Evolutionary conservation across 306 rosid genomes (phyloP).

Genomic region (Prunus campanulata): DNA sequence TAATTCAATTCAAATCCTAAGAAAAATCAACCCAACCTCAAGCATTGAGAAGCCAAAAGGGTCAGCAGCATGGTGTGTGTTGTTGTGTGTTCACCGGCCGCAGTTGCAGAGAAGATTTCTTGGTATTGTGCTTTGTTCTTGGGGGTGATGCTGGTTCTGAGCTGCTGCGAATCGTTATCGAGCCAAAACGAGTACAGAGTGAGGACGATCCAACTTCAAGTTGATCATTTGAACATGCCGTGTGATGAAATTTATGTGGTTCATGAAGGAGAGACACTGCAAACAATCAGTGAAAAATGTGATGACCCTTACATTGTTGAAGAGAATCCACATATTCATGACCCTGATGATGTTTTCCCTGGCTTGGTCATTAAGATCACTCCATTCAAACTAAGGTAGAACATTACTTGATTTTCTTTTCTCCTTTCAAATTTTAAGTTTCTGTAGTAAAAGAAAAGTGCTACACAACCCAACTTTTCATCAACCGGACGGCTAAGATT

Average conservation of each 20-base stretch:
- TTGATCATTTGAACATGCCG: constrained; percentile 17
- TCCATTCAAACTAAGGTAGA: constrained; percentile 36
- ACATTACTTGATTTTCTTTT: background rate
- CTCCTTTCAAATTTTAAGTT: background rate
- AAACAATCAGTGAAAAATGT: constrained; percentile 72
- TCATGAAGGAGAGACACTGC: constrained; percentile 77
- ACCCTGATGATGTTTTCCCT: constrained; percentile 79
- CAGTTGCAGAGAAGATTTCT: constrained; percentile 29
- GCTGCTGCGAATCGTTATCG: constrained; percentile 38
- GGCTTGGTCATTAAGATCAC: constrained; percentile 77
- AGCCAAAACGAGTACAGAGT: constrained; percentile 24
- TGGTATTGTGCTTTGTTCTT: constrained; percentile 37
- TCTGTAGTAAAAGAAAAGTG: background rate
- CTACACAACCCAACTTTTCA: too few relatives aligned
- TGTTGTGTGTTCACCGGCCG: constrained; percentile 11
- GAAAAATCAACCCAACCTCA: background rate
- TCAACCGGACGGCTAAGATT: background rate
- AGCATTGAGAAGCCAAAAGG: too few relatives aligned
- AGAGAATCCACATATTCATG: constrained; percentile 81
- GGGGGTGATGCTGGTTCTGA: constrained; percentile 26
- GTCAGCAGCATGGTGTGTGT: constrained; percentile 7
- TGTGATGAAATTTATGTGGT: constrained; percentile 88
- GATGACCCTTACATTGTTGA: constrained; percentile 76
- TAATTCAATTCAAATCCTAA: background rate
- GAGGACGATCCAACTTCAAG: constrained; percentile 6